A percentile compares a stretch with the other conserved stretches of the same genome.
Conservation (phyloP, 495 filamentous ascomycete genomes). For the Lophium mytilinum region DNA sequence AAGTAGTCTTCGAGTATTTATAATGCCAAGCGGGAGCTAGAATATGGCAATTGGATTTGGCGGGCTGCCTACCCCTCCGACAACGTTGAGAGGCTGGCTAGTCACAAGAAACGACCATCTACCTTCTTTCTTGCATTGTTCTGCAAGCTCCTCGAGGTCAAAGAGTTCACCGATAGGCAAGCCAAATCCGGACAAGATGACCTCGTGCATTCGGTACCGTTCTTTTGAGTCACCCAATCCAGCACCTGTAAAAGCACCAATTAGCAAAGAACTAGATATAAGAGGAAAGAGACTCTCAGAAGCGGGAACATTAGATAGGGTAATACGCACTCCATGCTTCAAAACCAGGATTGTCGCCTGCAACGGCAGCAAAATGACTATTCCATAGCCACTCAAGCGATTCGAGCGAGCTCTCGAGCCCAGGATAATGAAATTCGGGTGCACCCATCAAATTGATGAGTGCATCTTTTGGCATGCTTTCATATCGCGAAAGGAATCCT, state of each 20-base stretch:
- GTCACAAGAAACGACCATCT: not conserved
- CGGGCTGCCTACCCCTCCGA: not conserved
- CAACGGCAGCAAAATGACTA: constrained; percentile 30
- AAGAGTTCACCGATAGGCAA: constrained; percentile 50
- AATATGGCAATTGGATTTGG: no score
- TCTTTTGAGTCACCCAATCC: not conserved
- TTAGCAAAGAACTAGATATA: not conserved
- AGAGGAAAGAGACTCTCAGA: not conserved
- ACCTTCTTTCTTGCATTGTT: constrained; percentile 33
- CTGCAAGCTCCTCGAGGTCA: constrained; percentile 42
- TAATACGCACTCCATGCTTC: constrained; percentile 27
- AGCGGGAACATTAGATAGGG: not conserved
- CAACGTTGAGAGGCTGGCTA: not conserved
- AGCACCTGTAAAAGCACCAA: not conserved
- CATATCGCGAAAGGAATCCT: constrained; percentile 35
- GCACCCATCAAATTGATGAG: constrained; percentile 29
- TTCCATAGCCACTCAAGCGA: constrained; percentile 32
- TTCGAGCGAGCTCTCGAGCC: constrained; percentile 42
- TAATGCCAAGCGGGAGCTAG: no score
- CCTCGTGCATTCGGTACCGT: constrained; percentile 39
- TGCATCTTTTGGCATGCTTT: constrained; percentile 31
- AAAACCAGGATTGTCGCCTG: constrained; percentile 28
- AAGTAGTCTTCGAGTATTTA: no score
- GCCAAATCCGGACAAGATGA: constrained; percentile 47
- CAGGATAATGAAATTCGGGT: constrained; percentile 33